Percentiles rank a stretch among this genome's conserved stretches.
These are phyloP conservation scores for Proliferodiscus dingleyae DNA, from an alignment of 2,329 filamentous ascomycete species.

Conservation along the genomic window DNA sequence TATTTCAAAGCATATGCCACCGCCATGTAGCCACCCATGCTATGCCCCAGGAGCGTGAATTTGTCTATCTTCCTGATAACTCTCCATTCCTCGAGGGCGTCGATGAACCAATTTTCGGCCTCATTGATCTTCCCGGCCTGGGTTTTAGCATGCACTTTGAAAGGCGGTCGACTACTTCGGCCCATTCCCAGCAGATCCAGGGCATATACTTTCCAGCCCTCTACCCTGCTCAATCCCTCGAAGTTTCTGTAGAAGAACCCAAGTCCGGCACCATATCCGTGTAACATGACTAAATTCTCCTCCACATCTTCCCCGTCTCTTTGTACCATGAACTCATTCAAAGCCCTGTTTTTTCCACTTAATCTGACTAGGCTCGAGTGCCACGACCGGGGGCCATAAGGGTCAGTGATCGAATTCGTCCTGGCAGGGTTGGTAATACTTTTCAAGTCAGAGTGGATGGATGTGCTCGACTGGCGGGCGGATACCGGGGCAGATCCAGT, in stretches of 20 bases:
- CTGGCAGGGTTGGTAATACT: conserved; percentile 36
- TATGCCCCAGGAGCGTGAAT: conserved; percentile 91
- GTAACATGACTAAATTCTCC: conserved; percentile 89
- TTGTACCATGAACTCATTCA: conserved; percentile 93
- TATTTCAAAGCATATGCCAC: conserved; percentile 96
- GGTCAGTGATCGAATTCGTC: conserved; percentile 57
- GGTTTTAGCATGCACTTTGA: conserved; percentile 80
- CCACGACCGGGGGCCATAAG: conserved; percentile 82
- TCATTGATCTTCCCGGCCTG: conserved; percentile 76
- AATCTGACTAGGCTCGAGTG: conserved; percentile 78
- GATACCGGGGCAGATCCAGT: conserved; percentile 50
- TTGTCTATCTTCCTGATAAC: conserved; percentile 81
- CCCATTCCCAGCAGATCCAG: conserved; percentile 97
- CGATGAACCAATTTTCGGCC: conserved; percentile 93
- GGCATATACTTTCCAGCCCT: conserved; percentile 85
- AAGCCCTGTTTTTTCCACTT: conserved; percentile 75
- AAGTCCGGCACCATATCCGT: conserved; percentile 92
- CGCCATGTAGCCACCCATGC: conserved; percentile 89
- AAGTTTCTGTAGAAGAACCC: conserved; percentile 99
- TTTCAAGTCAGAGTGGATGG: conserved; percentile 33
- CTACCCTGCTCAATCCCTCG: conserved; percentile 72
- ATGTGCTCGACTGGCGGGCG: conserved; percentile 34
- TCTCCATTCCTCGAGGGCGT: conserved; percentile 94
- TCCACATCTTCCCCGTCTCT: conserved; percentile 72
- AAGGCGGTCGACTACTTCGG: conserved; percentile 75